Evolutionary conservation across 305 asterid species (phyloP), one percentile per base, ranked within the genome.

Genomic region (Andrographis paniculata): DNA sequence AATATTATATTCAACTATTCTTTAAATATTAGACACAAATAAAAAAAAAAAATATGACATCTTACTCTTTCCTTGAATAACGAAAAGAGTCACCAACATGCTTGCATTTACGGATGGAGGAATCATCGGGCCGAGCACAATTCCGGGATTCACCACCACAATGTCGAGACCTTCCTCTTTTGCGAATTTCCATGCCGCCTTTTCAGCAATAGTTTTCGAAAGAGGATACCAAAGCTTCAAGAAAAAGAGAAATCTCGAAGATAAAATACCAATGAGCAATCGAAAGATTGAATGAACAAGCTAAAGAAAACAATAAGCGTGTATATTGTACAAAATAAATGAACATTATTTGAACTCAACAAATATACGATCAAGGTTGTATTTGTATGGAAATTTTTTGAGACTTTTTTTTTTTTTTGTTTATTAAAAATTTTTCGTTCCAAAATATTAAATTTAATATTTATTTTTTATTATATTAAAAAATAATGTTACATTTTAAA

Each of bases 111-210:
- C 6, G 11, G 62, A 35, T 17, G 89, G 89, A n/a, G 83, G 72
- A 38, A 76, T 60, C n/a, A 69, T 47, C 14, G 94, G 86, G 13
- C 94, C 94, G 69, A 82, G 53, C 31, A 70, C 86, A 2, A 77
- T 61, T 41, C 84, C 93, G 6, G 93, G 93, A 71, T 78, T 74
- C 69, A 82, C 81, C 63, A 79, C 86, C 4, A 74, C 89, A 27
- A 82, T 39, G 63, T 79, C 81, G 61, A 82, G 41, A 53, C 60
- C 66, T 10, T 76, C 74, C 56, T 66, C 82, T 67, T 71, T 51
- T 3, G 94, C 70, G 68, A 79, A 79, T 55, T 79, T 61, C 94
- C 89, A 82, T 20, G 89, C 81, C 56, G 85, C 86, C 58, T 79
- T 74, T 53, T 82, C 94, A 36, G 94, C 89, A 30, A 70, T 69